Percentiles rank a stretch among this genome's conserved stretches.
phyloP scores from a whole-genome alignment of 2,329 filamentous ascomycete species.

The Talaromyces sp. region DNA sequence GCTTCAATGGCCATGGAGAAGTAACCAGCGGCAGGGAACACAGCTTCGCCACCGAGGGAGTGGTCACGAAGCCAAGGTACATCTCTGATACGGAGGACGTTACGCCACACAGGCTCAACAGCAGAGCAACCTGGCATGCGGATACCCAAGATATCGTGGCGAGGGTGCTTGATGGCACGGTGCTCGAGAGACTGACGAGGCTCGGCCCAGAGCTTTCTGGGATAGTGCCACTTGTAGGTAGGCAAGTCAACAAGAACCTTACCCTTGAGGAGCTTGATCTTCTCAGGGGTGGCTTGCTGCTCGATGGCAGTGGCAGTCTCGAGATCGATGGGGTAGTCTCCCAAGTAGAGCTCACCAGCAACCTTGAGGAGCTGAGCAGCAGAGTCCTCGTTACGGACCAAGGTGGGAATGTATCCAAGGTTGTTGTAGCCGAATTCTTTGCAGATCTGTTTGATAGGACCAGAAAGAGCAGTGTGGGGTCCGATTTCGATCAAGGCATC shows the following conservation, averaged over 20 bases:
- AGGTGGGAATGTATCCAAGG: slow-evolving; percentile 10
- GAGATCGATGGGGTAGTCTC: slow-evolving; percentile 10
- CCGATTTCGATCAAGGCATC: slow-evolving; percentile 18
- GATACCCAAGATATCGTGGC: slow-evolving; percentile 11
- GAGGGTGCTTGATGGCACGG: not conserved
- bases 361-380: slow-evolving; percentile 8
- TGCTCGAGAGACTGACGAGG: not conserved
- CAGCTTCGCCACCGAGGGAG: slow-evolving; percentile 16
- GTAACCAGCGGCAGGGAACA: slow-evolving; percentile 9
- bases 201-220: slow-evolving; percentile 12
- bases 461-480: slow-evolving; percentile 21
- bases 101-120: slow-evolving; percentile 2
- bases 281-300: not conserved
- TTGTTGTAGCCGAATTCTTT: not conserved
- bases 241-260: slow-evolving; percentile 11
- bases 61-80: slow-evolving; percentile 13
- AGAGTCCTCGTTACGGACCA: slow-evolving; percentile 14
- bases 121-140: slow-evolving; percentile 4
- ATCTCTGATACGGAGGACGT: slow-evolving; percentile 11
- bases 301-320: not conserved
- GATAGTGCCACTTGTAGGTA: slow-evolving; percentile 13
- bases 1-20: slow-evolving; percentile 9
- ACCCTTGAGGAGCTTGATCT: not conserved
- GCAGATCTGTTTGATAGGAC: slow-evolving; percentile 21
- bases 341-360: slow-evolving; percentile 10